Conservation (phyloP, 257 asterid species). For the Thymus quinquecostatus region DNA sequence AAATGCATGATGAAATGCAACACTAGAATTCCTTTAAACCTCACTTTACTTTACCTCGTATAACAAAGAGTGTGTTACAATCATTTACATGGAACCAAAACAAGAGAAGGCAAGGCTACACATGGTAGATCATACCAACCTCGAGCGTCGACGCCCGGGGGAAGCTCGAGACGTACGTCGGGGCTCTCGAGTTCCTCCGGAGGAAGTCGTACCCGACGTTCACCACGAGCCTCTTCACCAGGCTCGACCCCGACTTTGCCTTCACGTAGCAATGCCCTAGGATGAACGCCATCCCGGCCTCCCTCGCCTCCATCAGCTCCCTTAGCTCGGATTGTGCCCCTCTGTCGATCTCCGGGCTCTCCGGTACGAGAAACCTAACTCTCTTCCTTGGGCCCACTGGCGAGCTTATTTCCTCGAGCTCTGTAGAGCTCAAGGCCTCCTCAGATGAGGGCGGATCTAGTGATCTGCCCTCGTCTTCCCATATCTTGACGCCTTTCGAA, state of each 20-base stretch:
- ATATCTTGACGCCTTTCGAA: constrained; percentile 41
- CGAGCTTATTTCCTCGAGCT: constrained; percentile 44
- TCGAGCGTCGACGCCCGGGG: constrained; percentile 89
- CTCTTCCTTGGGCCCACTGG: constrained; percentile 52
- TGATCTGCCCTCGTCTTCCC: constrained; percentile 38
- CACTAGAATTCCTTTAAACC: neutral
- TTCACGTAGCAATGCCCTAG: constrained; percentile 78
- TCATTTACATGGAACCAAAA: constrained; percentile 31
- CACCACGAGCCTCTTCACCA: constrained; percentile 64
- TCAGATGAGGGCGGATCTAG: constrained; percentile 32
- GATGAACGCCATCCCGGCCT: constrained; percentile 89
- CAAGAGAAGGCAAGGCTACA: constrained; percentile 39
- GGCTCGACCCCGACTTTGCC: constrained; percentile 80
- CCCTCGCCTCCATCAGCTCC: constrained; percentile 85
- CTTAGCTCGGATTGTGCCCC: constrained; percentile 53
- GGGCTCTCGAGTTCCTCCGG: constrained; percentile 75
- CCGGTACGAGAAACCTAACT: constrained; percentile 73
- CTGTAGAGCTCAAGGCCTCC: constrained; percentile 38
- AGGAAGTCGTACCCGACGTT: constrained; percentile 79
- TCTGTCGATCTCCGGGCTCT: constrained; percentile 54
- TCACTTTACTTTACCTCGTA: constrained; percentile 28
- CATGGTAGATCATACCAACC: constrained; percentile 94
- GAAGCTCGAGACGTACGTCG: constrained; percentile 77
- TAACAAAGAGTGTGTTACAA: constrained; percentile 22
- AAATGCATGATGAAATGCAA: neutral